These are phyloP conservation scores for Citrus hindsii DNA, from an alignment of 345 rosid species.

Conservation along the genomic window DNA sequence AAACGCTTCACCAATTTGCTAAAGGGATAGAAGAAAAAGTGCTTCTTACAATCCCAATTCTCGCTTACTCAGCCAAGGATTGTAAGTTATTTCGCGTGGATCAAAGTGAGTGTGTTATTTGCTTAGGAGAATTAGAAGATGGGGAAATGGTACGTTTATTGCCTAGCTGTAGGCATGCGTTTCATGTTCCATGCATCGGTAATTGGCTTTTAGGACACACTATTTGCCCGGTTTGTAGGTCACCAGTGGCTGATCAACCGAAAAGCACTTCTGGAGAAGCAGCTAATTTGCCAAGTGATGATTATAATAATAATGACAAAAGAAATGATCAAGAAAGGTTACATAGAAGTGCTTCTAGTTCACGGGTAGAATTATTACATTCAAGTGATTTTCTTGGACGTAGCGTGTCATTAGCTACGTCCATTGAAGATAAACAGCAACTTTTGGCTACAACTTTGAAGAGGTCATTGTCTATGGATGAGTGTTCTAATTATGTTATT, in stretches of 20 bases:
- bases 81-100: constrained; percentile 1
- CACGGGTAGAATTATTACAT: background rate
- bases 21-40: constrained; percentile 33
- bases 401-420: constrained; percentile 17
- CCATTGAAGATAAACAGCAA: constrained; percentile 11
- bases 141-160: constrained; percentile 52
- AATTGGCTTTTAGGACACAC: constrained; percentile 59
- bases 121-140: constrained; percentile 48
- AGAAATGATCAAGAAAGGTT: background rate
- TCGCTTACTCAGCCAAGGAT: constrained; percentile 19
- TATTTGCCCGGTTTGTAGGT: constrained; percentile 67
- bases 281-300: background rate
- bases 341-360: background rate
- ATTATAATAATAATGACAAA: background rate
- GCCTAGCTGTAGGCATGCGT: constrained; percentile 67
- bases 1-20: background rate
- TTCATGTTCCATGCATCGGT: constrained; percentile 70
- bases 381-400: constrained; percentile 13
- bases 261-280: background rate
- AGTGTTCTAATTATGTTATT: constrained; percentile 4
- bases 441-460: background rate
- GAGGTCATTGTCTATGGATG: constrained; percentile 44
- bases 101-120: constrained; percentile 47
- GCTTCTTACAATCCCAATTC: constrained; percentile 37
- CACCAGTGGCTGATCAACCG: constrained; percentile 14